Conservation (phyloP, 176 grass and related monocot genomes). For the Bonia amplexicaulis region DNA sequence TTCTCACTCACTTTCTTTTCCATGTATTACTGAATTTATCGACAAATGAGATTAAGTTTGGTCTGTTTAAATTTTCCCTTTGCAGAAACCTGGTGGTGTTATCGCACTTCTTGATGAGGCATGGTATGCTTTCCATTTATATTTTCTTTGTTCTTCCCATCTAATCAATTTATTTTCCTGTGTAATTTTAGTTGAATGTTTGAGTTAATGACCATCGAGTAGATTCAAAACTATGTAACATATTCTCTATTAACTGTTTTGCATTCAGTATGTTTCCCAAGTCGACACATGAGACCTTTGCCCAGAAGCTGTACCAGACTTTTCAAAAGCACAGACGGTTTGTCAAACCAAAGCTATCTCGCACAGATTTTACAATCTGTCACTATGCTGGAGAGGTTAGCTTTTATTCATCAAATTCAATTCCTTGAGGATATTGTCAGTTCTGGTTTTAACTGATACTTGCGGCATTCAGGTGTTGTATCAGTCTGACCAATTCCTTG, state of each 20-base stretch:
- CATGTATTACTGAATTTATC: constrained; percentile 1
- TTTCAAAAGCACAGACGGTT: constrained; percentile 88
- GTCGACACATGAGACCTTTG: constrained; percentile 95
- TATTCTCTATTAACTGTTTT: constrained; percentile 13
- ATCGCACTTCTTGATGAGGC: constrained; percentile 98
- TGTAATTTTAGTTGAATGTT: not conserved
- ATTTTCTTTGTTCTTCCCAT: constrained; percentile 14
- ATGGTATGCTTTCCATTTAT: constrained; percentile 57
- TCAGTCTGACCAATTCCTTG: constrained; percentile 92
- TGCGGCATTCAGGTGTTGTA: constrained; percentile 59
- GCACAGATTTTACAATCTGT: constrained; percentile 87
- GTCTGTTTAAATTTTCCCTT: constrained; percentile 14
- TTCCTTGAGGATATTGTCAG: not conserved
- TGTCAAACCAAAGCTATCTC: constrained; percentile 89
- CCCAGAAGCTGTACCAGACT: constrained; percentile 97
- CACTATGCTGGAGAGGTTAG: constrained; percentile 96
- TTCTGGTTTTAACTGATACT: constrained; percentile 18
- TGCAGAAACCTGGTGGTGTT: constrained; percentile 98
- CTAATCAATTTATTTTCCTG: constrained; percentile 20
- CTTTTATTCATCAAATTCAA: constrained; percentile 12
- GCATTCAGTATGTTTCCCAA: constrained; percentile 90
- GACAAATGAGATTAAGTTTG: not conserved
- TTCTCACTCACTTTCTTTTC: not conserved
- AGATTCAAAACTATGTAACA: constrained; percentile 16
- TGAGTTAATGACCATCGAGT: not conserved